Evolutionary conservation across 768 basidiomycete species (phyloP), one percentile per base, ranked within the genome.

Genomic region (Panaeolus cyanescens): DNA sequence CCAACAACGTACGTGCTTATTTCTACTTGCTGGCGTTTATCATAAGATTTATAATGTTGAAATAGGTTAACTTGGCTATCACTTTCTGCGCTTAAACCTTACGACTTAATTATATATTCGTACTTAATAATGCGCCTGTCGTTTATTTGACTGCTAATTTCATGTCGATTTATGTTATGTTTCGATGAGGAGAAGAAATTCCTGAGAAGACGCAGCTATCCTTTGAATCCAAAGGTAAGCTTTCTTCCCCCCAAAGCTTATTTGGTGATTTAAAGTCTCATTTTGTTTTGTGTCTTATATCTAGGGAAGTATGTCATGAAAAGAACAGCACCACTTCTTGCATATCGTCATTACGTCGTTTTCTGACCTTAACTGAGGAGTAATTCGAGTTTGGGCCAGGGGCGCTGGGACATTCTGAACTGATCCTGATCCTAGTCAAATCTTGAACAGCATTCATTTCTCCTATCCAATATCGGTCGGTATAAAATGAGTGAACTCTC

Each of bases 31-130:
- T 25, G 33, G 39, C 6, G 28, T 12, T 13, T 40, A n/a, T 22
- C 36, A 30, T n/a, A 45, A 30, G 56, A 32, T 10, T 22, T 15
- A 28, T 4, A 15, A 19, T 22, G 5, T 28, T 55, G 28, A 1
- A 32, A 30, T 59, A 77, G 76, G 76, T 75, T 45, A 71, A 73
- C 67, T 71, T 77, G 22, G 69, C 67, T 5, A 75, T 77, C 61
- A 76, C 74, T 10, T 77, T 75, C 74, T 76, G 75, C 64, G 3
- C 77, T 81, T 67, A 71, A 74, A n/a, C n/a, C 31, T 75, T 73
- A 64, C 25, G 3, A 50, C 19, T 50, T 7, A 12, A 4, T 15
- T 28, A 50, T 20, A 25, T 30, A 5, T 17, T 7, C 12, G 10
- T 17, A 28, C 25, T 50, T 50, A 50, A 28, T 50, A 50, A 28